Evolutionary conservation across 768 basidiomycete species (phyloP).

Genomic region (Mycena vitilis): DNA sequence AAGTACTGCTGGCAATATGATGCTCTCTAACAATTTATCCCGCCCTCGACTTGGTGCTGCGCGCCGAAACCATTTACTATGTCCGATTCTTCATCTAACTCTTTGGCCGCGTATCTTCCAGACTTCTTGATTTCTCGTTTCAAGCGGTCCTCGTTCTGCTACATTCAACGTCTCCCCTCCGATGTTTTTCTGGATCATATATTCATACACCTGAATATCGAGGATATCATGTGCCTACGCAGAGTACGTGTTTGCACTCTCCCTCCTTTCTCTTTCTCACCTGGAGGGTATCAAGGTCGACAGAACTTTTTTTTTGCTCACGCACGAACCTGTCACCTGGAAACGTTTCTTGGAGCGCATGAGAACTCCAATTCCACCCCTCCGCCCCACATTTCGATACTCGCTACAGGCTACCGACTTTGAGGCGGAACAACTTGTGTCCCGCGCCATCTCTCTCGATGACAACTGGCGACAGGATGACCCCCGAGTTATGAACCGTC

Average conservation of each 20-base stretch:
- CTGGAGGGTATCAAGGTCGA: conserved; percentile 56
- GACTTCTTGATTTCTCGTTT: conserved; percentile 39
- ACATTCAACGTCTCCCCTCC: conserved; percentile 47
- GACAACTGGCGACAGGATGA: conserved; percentile 64
- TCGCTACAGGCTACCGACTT: conserved; percentile 49
- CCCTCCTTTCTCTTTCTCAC: not conserved
- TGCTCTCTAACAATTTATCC: conserved; percentile 14
- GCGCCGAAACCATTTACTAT: conserved; percentile 22
- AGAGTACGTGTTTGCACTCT: conserved; percentile 45
- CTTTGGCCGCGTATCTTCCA: conserved; percentile 37
- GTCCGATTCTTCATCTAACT: conserved; percentile 26
- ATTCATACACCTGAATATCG: conserved; percentile 54
- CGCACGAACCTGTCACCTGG: conserved; percentile 78
- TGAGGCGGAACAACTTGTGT: conserved; percentile 69
- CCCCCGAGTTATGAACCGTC: conserved; percentile 47
- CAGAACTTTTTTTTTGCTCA: conserved; percentile 69
- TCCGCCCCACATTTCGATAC: conserved; percentile 69
- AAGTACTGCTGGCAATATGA: conserved; percentile 3
- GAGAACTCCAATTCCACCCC: conserved; percentile 66
- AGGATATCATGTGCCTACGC: conserved; percentile 61
- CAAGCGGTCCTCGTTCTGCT: conserved; percentile 35
- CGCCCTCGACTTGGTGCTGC: conserved; percentile 23
- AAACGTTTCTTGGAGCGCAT: conserved; percentile 68
- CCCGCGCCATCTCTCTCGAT: conserved; percentile 68
- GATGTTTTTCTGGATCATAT: conserved; percentile 59